Base-by-base conservation (phyloP, 352 stramenopile species). In the Phytopythium delawarense region DNA sequence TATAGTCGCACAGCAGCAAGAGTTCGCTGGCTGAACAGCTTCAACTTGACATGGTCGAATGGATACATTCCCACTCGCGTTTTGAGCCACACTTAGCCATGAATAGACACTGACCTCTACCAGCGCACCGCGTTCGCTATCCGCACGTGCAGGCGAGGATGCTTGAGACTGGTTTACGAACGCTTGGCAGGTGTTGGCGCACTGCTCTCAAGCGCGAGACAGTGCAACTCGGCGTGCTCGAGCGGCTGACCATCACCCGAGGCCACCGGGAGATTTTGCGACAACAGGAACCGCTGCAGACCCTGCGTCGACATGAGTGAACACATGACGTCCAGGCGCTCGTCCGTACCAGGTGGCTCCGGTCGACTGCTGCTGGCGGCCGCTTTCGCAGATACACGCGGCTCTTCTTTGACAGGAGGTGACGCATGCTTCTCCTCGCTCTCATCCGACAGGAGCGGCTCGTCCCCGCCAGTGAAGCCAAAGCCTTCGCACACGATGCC, bases 281-380 rank as follows among this genome's bases (percentile, higher is more conserved):
- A 61, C 53, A 84, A 62, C 1, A 93, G 66, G 57, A 84, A 92
- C 23, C 77, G 71, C 25, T 79, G 76, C n/a, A 95, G 58, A 0
- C 80, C 84, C 15, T 84, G 65, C 4, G 74, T 76, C 3, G 86
- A 95, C 61, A 95, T 64, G 6, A 95, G 62, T 15, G 86, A 95
- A 64, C 86, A 93, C 56, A 95, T 66, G 25, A 88, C 86, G 70
- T 95, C 81, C 42, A 95, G 64, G 28, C 84, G 74, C 40, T 73
- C 60, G 21, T 75, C 63, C 9, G 42, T 62, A 21, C 4, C n/a
- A 2, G 11, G 48, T 7, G 28, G 48, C 1, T 13, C 25, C 15
- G 15, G 9, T 4, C 23, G 23, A 35, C 23, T 44, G 37, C 15
- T 16, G 25, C 25, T 44, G 11, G 55, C 7, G 11, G 40, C 0